Evolutionary conservation across 2,329 filamentous ascomycete species (phyloP).

Genomic region (Beauveria medogensis): DNA sequence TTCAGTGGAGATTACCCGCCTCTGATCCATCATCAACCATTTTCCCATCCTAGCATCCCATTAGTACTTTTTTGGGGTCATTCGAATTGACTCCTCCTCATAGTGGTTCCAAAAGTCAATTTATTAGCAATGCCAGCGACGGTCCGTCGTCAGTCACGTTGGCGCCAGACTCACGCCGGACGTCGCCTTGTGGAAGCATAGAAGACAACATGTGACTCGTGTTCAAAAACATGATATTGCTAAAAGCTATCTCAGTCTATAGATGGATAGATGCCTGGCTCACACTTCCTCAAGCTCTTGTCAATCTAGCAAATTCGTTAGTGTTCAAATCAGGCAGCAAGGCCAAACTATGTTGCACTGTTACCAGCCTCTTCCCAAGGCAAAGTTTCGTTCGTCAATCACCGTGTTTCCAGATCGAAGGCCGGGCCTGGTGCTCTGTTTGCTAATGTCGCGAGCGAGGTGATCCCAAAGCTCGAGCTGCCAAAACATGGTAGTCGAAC

Average conservation of each 20-base stretch:
- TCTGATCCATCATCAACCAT: too few relatives aligned
- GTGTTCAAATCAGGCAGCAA: slow-evolving; percentile 2
- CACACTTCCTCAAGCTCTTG: slow-evolving; percentile 4
- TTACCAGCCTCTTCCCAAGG: slow-evolving; percentile 11
- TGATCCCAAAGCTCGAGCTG: slow-evolving; percentile 28
- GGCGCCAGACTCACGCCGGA: background rate
- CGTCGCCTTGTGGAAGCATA: background rate
- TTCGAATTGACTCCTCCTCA: background rate
- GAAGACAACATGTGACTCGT: background rate
- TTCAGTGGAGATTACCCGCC: too few relatives aligned
- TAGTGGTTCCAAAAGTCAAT: background rate
- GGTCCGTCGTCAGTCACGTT: background rate
- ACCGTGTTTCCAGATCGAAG: slow-evolving; percentile 31
- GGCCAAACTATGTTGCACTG: background rate
- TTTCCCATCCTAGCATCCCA: background rate
- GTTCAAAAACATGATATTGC: slow-evolving; percentile 11
- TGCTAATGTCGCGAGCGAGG: slow-evolving; percentile 29
- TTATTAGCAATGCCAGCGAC: background rate
- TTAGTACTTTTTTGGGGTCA: background rate
- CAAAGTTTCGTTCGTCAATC: slow-evolving; percentile 31
- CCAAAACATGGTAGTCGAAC: slow-evolving; percentile 19
- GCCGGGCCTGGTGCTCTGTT: slow-evolving; percentile 26
- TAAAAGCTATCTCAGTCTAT: slow-evolving; percentile 11
- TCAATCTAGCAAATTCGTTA: slow-evolving; percentile 11
- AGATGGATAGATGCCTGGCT: slow-evolving; percentile 9